Percentiles rank a stretch among this genome's conserved stretches.
Conservation (phyloP, 2,329 filamentous ascomycete genomes). For the Pyrenophora seminiperda region DNA sequence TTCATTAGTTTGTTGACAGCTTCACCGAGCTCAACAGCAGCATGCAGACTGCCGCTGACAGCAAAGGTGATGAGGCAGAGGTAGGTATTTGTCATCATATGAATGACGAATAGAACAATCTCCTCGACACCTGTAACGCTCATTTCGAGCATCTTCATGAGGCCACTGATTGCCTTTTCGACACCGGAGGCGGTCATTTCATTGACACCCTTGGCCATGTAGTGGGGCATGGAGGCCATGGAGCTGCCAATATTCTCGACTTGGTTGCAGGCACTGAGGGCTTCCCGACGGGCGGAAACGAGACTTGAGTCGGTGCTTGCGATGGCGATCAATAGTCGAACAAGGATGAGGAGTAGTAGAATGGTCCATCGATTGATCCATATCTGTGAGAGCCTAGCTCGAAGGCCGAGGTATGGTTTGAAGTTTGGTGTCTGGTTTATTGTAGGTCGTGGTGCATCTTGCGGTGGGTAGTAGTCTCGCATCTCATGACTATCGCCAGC, state of each 20-base stretch:
- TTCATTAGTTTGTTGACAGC: conserved; percentile 67
- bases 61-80: conserved; percentile 86
- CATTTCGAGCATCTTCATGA: conserved; percentile 79
- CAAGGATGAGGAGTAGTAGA: conserved; percentile 81
- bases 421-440: conserved; percentile 69
- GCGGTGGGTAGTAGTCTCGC: conserved; percentile 63
- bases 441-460: conserved; percentile 61
- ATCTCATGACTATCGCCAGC: conserved; percentile 64
- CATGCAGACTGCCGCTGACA: conserved; percentile 77
- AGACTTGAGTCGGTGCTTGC: conserved; percentile 75
- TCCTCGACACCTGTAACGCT: conserved; percentile 82
- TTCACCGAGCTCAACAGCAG: conserved; percentile 66
- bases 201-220: conserved; percentile 88
- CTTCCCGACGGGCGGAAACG: conserved; percentile 75
- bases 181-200: conserved; percentile 79
- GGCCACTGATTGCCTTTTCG: conserved; percentile 76
- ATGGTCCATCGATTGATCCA: conserved; percentile 99
- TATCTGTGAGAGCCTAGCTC: conserved; percentile 87
- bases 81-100: conserved; percentile 88
- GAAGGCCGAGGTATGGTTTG: conserved; percentile 91
- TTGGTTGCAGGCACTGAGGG: conserved; percentile 84
- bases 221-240: conserved; percentile 98
- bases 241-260: conserved; percentile 92
- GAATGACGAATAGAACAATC: conserved; percentile 89
- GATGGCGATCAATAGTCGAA: conserved; percentile 78